These are phyloP conservation scores for Herpetomonas samuelpessoai DNA, from an alignment of 208 protist species.

Conservation along the genomic window DNA sequence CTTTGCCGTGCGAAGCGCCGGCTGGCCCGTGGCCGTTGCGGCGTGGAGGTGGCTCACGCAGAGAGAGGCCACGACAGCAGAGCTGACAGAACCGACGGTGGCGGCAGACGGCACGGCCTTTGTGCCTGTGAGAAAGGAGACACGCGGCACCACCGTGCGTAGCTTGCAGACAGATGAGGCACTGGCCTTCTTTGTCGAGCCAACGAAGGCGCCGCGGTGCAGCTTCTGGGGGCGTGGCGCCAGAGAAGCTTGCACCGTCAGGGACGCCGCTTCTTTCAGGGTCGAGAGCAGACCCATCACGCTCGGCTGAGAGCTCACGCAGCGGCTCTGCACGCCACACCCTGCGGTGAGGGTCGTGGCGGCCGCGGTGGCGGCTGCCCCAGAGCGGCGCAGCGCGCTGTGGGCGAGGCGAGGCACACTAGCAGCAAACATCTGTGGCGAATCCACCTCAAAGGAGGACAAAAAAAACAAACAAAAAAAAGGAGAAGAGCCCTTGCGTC, in stretches of 20 bases:
- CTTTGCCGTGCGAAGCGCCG: not conserved
- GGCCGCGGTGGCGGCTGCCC: not conserved
- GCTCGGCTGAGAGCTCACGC: not conserved
- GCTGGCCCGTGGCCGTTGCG: not conserved
- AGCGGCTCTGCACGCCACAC: not conserved
- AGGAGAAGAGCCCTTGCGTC: too few relatives aligned
- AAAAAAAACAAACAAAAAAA: too few relatives aligned
- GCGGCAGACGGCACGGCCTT: too few relatives aligned
- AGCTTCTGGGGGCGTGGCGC: not conserved
- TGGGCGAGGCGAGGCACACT: constrained; percentile 1
- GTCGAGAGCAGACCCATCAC: not conserved
- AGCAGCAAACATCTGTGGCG: too few relatives aligned
- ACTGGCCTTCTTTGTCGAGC: too few relatives aligned
- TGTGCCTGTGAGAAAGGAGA: too few relatives aligned
- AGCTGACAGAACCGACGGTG: not conserved
- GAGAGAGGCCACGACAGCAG: not conserved
- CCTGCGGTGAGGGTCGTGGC: not conserved
- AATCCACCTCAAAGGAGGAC: too few relatives aligned
- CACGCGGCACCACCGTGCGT: too few relatives aligned
- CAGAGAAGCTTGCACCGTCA: not conserved
- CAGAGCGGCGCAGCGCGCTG: constrained; percentile 5
- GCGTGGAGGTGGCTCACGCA: not conserved
- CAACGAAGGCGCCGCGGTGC: too few relatives aligned
- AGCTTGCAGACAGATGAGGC: too few relatives aligned
- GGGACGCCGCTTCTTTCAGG: not conserved